Evolutionary conservation across 768 basidiomycete species (phyloP), one percentile per base, ranked within the genome.

Genomic region (Termitomyces titanicus): DNA sequence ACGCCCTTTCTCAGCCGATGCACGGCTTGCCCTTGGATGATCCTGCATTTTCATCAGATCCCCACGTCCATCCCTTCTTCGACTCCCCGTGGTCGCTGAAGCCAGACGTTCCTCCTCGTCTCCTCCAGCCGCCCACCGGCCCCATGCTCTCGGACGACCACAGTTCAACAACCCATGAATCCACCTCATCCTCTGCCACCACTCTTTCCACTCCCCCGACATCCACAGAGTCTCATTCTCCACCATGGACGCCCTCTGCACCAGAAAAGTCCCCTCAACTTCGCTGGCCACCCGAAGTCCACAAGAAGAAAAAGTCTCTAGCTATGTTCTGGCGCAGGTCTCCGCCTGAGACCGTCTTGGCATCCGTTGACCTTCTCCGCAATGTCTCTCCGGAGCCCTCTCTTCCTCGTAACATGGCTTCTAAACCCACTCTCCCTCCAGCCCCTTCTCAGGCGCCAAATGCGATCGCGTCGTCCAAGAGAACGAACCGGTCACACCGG

Each of bases 11-110:
- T n/a, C n/a, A n/a, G n/a, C n/a, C n/a, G n/a, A n/a, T n/a, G n/a
- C n/a, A n/a, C n/a, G n/a, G n/a, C n/a, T n/a, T n/a, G n/a, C n/a
- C n/a, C n/a, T n/a, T n/a, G n/a, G n/a, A 79, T 62, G 80, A 82
- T 61, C 83, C 82, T 47, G 83, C 83, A 0, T 85, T 85, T 72
- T 83, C 83, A 59, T 60, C 76, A 50, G 78, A 83, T 69, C 84
- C 83, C 17, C 71, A 70, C 51, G 63, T 72, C 4, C 72, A 85
- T 66, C 84, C 82, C 1, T 74, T 70, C 58, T 66, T 71, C 62
- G 58, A 55, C 64, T 66, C 70, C 55, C 62, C 61, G 63, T 64
- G 68, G 55, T 57, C 68, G 45, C 33, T 48, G 11, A 56, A 55
- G 18, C 55, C 46, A 27, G 40, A 53, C 47, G 66, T 67, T 33